Conservation (phyloP, 106 monocot species). For the Apostasia ramifera region DNA sequence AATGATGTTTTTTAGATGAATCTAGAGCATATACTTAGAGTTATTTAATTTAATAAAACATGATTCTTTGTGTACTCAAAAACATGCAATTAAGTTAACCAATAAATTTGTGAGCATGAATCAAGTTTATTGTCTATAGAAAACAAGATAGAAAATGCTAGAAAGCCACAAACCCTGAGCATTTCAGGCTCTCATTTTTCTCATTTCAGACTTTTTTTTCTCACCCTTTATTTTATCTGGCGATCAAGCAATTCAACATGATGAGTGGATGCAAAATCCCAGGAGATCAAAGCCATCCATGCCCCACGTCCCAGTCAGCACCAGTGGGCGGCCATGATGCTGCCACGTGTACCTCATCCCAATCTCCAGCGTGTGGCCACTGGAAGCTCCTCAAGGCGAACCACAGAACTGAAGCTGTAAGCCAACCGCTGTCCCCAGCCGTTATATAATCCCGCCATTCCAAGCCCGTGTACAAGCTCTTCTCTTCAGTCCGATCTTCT, state of each 20-base stretch:
- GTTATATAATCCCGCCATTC: background rate
- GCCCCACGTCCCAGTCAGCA: background rate
- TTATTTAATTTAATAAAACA: too few relatives aligned
- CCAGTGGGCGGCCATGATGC: background rate
- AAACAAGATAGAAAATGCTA: background rate
- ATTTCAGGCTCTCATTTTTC: background rate
- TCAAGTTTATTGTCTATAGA: background rate
- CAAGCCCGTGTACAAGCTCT: background rate
- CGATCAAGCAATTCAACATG: background rate
- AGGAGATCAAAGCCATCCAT: background rate
- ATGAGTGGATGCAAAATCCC: background rate
- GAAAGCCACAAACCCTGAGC: background rate
- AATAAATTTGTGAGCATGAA: background rate
- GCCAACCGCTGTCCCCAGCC: slow-evolving; percentile 1
- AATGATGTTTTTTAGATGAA: too few relatives aligned
- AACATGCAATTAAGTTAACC: too few relatives aligned
- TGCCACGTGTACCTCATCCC: slow-evolving; percentile 12
- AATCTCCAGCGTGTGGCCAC: slow-evolving; percentile 10
- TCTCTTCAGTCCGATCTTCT: background rate
- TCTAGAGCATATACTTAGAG: too few relatives aligned
- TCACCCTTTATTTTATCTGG: background rate
- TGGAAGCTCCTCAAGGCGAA: background rate
- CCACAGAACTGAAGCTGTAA: slow-evolving; percentile 5
- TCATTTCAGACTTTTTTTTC: background rate
- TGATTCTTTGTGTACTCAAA: too few relatives aligned